Conservation (phyloP, 2,329 filamentous ascomycete species). For the Rhinocladiella mackenziei region DNA sequence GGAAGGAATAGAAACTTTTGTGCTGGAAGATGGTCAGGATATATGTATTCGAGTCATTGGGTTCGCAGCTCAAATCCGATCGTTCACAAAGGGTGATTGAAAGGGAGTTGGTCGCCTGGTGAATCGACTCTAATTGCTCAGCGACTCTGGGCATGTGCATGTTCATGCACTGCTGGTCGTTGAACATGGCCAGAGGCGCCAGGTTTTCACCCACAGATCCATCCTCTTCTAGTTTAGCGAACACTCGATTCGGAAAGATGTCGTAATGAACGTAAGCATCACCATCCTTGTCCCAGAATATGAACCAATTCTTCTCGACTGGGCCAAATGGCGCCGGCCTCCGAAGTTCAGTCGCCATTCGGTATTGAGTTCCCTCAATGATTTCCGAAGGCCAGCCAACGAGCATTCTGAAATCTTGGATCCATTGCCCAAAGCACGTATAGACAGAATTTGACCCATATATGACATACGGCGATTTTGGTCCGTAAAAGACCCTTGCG, state of each 20-base stretch:
- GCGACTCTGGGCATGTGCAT: conserved; percentile 44
- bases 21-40: conserved; percentile 54
- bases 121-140: conserved; percentile 45
- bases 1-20: conserved; percentile 49
- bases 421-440: conserved; percentile 57
- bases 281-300: conserved; percentile 54
- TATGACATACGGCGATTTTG: conserved; percentile 47
- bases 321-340: conserved; percentile 44
- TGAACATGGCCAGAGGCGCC: conserved; percentile 34
- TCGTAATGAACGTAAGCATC: conserved; percentile 54
- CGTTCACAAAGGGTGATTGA: conserved; percentile 53
- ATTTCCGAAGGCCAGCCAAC: conserved; percentile 41
- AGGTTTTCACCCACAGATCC: conserved; percentile 50
- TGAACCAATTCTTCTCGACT: conserved; percentile 61
- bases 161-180: conserved; percentile 47
- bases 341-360: conserved; percentile 50
- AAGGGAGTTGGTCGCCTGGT: conserved; percentile 59
- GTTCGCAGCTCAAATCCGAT: conserved; percentile 43
- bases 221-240: conserved; percentile 44
- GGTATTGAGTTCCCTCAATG: conserved; percentile 35
- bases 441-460: conserved; percentile 55
- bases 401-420: conserved; percentile 52
- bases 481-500: conserved; percentile 54
- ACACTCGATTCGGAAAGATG: conserved; percentile 48
- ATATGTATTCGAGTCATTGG: conserved; percentile 50